phyloP scores from a whole-genome alignment of 192 early-diverging fungal genomes.

The Coemansia sp. region DNA sequence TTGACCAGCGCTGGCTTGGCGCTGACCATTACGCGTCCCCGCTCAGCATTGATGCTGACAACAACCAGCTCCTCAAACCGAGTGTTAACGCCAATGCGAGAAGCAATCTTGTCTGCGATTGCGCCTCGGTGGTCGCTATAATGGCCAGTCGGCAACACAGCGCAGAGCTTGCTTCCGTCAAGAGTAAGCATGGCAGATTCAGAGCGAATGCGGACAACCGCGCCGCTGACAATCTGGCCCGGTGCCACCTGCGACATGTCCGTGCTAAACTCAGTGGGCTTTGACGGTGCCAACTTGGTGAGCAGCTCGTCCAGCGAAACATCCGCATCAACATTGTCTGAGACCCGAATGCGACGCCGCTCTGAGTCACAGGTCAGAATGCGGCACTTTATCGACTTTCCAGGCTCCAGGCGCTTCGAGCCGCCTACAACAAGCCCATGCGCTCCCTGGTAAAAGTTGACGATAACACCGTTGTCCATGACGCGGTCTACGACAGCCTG shows the following conservation, averaged over 20 bases:
- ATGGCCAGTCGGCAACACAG: conserved; percentile 59
- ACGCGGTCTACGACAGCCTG: conserved; percentile 35
- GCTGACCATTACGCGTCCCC: conserved; percentile 57
- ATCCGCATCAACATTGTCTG: conserved; percentile 45
- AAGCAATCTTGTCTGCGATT: conserved; percentile 26
- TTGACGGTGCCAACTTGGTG: conserved; percentile 2
- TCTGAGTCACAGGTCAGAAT: conserved; percentile 61
- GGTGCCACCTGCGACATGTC: conserved; percentile 40
- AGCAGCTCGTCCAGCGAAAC: conserved; percentile 41
- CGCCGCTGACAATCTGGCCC: conserved; percentile 57
- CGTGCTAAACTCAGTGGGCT: conserved; percentile 16
- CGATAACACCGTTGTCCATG: conserved; percentile 67
- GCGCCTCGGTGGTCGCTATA: conserved; percentile 63
- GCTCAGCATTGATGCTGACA: conserved; percentile 51
- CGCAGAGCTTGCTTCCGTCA: conserved; percentile 59
- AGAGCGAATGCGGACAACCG: conserved; percentile 57
- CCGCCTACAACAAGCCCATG: conserved; percentile 61
- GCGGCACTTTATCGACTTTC: conserved; percentile 75
- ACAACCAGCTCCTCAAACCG: conserved; percentile 63
- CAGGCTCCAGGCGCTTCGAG: conserved; percentile 59
- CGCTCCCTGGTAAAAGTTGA: conserved; percentile 77
- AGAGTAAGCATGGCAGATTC: conserved; percentile 59
- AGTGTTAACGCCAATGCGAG: conserved; percentile 24
- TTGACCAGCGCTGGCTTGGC: conserved; percentile 65
- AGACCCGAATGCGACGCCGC: conserved; percentile 61